Evolutionary conservation across 148 eudicot genomes (phyloP), one percentile per base, ranked within the genome.

Genomic region (Bassia scoparia): DNA sequence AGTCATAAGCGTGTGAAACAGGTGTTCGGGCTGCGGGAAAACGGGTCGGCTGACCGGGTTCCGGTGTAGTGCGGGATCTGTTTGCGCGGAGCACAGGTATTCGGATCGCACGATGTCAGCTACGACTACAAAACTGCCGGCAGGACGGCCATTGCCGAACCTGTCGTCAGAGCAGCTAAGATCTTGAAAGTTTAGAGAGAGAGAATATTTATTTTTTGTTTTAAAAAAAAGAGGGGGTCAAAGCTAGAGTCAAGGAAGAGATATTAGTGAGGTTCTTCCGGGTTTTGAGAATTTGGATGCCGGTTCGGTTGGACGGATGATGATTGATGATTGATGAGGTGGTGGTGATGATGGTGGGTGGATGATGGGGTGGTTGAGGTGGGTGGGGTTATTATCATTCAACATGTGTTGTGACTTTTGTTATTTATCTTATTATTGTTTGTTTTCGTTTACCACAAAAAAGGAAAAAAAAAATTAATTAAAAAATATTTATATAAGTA

Each of bases 31-130:
- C 8, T 91, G 97, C 72, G 66, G 66, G 79, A 49, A 87, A 83
- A 69, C 86, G 86, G 84, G 84, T 91, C 62, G 92, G 75, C 44
- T 91, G 77, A 89, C 85, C 61, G 94, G 91, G 43, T 91, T 91
- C 46, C 68, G 89, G 52, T 91, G 97, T 60, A 78, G 90, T 91
- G 97, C 53, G 97, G 94, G 87, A 91, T 27, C 73, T 89, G 80
- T 91, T 89, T 91, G 97, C 16, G 78, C 87, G 33, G 85, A 80
- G 74, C 97, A 91, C 35, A 72, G 93, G 80, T 91, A 91, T 77
- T 87, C 97, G 44, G 97, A 90, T 82, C 92, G 92, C 97, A 90
- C 61, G 89, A 86, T 44, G 89, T 93, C 61, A 84, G 87, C 69
- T 91, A 72, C 72, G 93, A 91, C 73, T 91, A 91, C 76, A 91